phyloP scores from a whole-genome alignment of 352 stramenopile species.

The Phytopythium helicoides region DNA sequence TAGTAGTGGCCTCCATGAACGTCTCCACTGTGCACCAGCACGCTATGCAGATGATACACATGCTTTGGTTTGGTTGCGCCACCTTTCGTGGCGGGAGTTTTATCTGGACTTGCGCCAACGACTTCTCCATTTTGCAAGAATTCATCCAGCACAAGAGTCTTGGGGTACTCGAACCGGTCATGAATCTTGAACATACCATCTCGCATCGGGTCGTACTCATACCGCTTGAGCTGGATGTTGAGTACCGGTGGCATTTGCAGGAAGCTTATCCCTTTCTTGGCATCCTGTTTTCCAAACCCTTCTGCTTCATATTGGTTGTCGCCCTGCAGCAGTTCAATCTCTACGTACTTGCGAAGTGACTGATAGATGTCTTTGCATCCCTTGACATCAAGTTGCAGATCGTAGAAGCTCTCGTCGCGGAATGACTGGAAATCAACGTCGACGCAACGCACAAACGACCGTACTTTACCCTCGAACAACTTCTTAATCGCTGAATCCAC shows the following conservation, averaged over 20 bases:
- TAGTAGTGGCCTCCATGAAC: slow-evolving; percentile 89
- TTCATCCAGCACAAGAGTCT: slow-evolving; percentile 67
- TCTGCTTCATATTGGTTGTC: slow-evolving; percentile 94
- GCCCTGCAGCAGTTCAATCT: slow-evolving; percentile 90
- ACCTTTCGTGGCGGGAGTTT: neutral
- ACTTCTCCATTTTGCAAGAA: slow-evolving; percentile 32
- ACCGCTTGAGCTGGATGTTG: slow-evolving; percentile 92
- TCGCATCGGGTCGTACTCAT: slow-evolving; percentile 84
- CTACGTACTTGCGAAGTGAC: slow-evolving; percentile 91
- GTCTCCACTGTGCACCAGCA: slow-evolving; percentile 84
- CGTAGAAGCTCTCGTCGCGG: slow-evolving; percentile 91
- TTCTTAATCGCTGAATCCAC: slow-evolving; percentile 79
- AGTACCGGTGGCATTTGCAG: slow-evolving; percentile 85
- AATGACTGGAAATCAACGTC: slow-evolving; percentile 89
- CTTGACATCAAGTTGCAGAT: slow-evolving; percentile 93
- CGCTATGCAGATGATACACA: slow-evolving; percentile 83
- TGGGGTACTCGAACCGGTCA: slow-evolving; percentile 86
- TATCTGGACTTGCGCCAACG: slow-evolving; percentile 2
- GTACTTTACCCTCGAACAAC: slow-evolving; percentile 90
- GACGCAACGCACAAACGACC: slow-evolving; percentile 90
- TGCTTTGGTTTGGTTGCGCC: slow-evolving; percentile 13
- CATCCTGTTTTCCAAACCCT: slow-evolving; percentile 88
- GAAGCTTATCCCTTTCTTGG: slow-evolving; percentile 88
- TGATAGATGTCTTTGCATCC: slow-evolving; percentile 87
- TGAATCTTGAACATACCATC: slow-evolving; percentile 90